Percentiles rank a stretch among this genome's conserved stretches.
These are phyloP conservation scores for Tremella yokohamensis DNA, from an alignment of 768 basidiomycete genomes.

Conservation along the genomic window DNA sequence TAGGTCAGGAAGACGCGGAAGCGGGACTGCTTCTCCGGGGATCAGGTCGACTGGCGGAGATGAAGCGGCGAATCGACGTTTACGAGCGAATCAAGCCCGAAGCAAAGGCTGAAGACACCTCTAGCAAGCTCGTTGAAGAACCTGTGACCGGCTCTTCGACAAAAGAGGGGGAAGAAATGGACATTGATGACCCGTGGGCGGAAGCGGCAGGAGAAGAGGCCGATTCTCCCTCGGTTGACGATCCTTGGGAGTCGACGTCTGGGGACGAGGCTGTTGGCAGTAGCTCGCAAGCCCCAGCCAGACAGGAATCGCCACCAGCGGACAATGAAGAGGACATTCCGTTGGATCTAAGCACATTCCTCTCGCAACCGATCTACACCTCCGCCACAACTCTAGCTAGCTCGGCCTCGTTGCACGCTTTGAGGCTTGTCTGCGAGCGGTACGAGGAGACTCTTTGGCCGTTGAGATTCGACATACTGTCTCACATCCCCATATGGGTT, in stretches of 20 bases:
- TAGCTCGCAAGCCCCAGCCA: not conserved
- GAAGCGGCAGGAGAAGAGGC: conserved; percentile 13
- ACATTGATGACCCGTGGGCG: conserved; percentile 40
- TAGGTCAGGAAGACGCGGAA: no score
- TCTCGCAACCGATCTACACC: conserved; percentile 60
- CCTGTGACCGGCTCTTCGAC: no score
- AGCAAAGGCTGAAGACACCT: no score
- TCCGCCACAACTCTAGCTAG: conserved; percentile 68
- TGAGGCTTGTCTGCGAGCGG: conserved; percentile 60
- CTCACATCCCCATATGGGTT: conserved; percentile 69
- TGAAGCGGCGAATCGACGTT: no score
- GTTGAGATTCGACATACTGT: conserved; percentile 65
- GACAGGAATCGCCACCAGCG: not conserved
- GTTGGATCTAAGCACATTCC: conserved; percentile 61
- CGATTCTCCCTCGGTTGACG: conserved; percentile 13
- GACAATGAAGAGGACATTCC: conserved; percentile 9
- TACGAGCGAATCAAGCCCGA: no score
- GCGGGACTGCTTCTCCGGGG: no score
- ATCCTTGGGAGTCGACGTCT: conserved; percentile 21
- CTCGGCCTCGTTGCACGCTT: conserved; percentile 59
- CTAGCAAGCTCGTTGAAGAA: no score
- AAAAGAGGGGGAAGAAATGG: conserved; percentile 14
- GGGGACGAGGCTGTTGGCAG: not conserved
- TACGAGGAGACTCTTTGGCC: conserved; percentile 65
- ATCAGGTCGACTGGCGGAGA: no score